A percentile compares a stretch with the other conserved stretches of the same genome.
Conservation (phyloP, 805 yeast species). For the Spathaspora girioi region DNA sequence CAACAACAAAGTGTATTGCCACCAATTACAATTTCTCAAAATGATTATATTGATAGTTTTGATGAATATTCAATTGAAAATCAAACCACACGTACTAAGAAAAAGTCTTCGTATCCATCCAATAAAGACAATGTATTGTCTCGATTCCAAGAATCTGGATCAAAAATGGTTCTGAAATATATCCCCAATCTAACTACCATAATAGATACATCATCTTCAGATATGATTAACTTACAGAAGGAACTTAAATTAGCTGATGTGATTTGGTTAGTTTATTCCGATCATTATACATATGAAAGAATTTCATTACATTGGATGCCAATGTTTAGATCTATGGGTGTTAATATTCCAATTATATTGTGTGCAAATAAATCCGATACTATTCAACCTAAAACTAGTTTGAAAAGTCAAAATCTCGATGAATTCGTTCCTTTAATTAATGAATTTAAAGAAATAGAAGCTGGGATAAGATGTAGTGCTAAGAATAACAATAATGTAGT, state of each 20-base stretch:
- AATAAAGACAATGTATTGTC: neutral
- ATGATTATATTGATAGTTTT: constrained; percentile 47
- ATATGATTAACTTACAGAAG: constrained; percentile 53
- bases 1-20: constrained; percentile 59
- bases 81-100: neutral
- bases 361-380: constrained; percentile 79
- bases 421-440: constrained; percentile 82
- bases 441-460: constrained; percentile 92
- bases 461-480: constrained; percentile 87
- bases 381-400: constrained; percentile 35
- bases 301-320: constrained; percentile 94
- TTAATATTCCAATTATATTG: constrained; percentile 87
- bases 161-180: constrained; percentile 21
- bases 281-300: constrained; percentile 91
- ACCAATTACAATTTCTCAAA: constrained; percentile 75
- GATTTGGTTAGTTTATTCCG: constrained; percentile 91
- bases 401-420: constrained; percentile 49
- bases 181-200: constrained; percentile 57
- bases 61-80: constrained; percentile 13
- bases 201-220: constrained; percentile 76
- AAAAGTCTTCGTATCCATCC: neutral
- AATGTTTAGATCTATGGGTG: constrained; percentile 86
- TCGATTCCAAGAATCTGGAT: constrained; percentile 1
- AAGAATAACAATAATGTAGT: constrained; percentile 79
- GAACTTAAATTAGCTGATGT: constrained; percentile 86